These are phyloP conservation scores for Pichia kudriavzevii DNA, from an alignment of 1,139 yeast genomes.

Conservation along the genomic window DNA sequence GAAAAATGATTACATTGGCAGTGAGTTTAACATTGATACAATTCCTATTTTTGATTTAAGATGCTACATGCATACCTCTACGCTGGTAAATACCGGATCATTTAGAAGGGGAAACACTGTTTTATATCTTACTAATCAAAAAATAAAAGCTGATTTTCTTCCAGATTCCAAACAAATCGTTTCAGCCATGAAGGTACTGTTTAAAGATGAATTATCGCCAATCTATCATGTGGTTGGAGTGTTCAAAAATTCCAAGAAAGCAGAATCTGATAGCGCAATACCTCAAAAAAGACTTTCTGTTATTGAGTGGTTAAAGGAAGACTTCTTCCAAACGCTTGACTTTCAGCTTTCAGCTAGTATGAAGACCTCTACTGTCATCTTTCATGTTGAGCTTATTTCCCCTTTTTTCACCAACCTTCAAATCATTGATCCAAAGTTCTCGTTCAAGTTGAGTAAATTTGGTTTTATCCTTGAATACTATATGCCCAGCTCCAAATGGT, in stretches of 20 bases:
- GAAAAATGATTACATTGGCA: constrained; percentile 10
- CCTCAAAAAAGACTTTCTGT: constrained; percentile 5
- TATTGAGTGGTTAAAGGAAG: not conserved
- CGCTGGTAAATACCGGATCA: constrained; percentile 20
- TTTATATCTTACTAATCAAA: constrained; percentile 14
- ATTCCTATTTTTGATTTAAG: constrained; percentile 13
- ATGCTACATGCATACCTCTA: constrained; percentile 14
- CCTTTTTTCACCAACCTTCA: constrained; percentile 18
- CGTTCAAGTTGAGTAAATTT: constrained; percentile 10
- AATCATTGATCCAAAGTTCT: constrained; percentile 13
- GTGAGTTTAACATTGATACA: constrained; percentile 10
- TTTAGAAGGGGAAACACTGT: constrained; percentile 19
- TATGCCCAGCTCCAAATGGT: constrained; percentile 3
- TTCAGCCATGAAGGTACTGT: constrained; percentile 16
- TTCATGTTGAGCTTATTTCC: constrained; percentile 18
- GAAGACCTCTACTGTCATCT: constrained; percentile 11
- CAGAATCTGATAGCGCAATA: not conserved
- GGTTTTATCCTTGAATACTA: constrained; percentile 7
- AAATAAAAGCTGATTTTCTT: constrained; percentile 13
- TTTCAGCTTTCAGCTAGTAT: constrained; percentile 13
- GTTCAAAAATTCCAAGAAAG: not conserved
- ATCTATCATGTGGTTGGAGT: constrained; percentile 14
- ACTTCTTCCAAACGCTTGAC: constrained; percentile 6
- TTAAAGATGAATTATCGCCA: constrained; percentile 16
- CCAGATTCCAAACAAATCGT: constrained; percentile 19